Evolutionary conservation across 129 eudicot genomes (phyloP).

Genomic region (Solidago caesia): DNA sequence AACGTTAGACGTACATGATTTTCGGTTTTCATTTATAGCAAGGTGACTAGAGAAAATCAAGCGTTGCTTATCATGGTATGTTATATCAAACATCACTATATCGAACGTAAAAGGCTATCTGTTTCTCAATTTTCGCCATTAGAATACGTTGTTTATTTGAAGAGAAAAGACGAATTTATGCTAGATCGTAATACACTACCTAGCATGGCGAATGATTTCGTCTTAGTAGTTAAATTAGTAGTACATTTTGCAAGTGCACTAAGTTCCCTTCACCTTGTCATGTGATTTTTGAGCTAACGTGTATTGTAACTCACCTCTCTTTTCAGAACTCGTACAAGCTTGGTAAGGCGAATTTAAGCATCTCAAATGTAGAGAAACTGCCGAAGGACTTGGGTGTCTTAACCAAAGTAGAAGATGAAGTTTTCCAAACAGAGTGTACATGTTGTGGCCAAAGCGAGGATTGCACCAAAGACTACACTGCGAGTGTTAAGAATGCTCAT

Average conservation of each 20-base stretch:
- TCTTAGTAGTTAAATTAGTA: too few species aligned
- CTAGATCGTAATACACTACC: too few species aligned
- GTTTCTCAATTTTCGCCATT: background rate
- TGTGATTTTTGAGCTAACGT: background rate
- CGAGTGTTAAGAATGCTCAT: conserved; percentile 29
- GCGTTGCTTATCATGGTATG: conserved; percentile 31
- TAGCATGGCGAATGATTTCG: too few species aligned
- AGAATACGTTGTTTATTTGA: background rate
- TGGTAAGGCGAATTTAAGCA: conserved; percentile 38
- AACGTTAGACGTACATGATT: background rate
- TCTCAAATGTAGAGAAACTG: conserved; percentile 24
- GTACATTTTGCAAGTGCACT: background rate
- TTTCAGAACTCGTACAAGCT: conserved; percentile 22
- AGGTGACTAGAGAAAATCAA: conserved; percentile 10
- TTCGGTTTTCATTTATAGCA: background rate
- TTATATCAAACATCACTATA: conserved; percentile 7
- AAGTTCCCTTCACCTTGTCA: background rate
- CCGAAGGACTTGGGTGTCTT: conserved; percentile 28
- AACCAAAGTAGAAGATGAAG: conserved; percentile 25
- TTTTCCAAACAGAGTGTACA: conserved; percentile 43
- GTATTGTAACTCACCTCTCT: background rate
- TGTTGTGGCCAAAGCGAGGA: conserved; percentile 76
- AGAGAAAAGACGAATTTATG: background rate
- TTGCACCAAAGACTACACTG: conserved; percentile 49
- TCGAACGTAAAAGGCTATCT: background rate